Conservation (phyloP, 331 rosid genomes). For the Saraca asoca region DNA sequence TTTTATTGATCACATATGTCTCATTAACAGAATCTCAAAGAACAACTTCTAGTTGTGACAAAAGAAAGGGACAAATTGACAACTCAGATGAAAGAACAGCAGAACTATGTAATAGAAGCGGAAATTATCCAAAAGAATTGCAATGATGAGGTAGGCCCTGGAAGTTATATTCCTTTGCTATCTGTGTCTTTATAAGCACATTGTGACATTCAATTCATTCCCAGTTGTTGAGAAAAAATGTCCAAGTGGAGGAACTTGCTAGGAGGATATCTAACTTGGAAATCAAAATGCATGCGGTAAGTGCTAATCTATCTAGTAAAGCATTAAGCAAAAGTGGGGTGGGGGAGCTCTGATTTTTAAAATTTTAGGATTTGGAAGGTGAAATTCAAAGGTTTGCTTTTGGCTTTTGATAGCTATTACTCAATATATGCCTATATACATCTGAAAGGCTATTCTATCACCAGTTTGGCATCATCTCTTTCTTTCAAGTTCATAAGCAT, state of each 20-base stretch:
- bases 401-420: too few relatives aligned
- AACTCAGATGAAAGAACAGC: slow-evolving; percentile 54
- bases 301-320: slow-evolving; percentile 30
- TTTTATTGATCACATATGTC: slow-evolving; percentile 35
- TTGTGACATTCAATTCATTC: slow-evolving; percentile 23
- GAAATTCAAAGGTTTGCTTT: too few relatives aligned
- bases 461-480: too few relatives aligned
- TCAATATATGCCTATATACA: too few relatives aligned
- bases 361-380: too few relatives aligned
- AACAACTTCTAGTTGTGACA: slow-evolving; percentile 43
- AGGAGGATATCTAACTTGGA: slow-evolving; percentile 56
- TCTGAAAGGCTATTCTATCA: too few relatives aligned
- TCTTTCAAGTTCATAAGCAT: too few relatives aligned
- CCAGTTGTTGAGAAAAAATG: slow-evolving; percentile 54
- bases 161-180: slow-evolving; percentile 26
- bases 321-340: too few relatives aligned
- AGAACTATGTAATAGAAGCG: slow-evolving; percentile 47
- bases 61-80: slow-evolving; percentile 59
- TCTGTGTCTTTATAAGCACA: slow-evolving; percentile 3
- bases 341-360: too few relatives aligned
- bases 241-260: slow-evolving; percentile 58
- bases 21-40: slow-evolving; percentile 50
- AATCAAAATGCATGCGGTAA: slow-evolving; percentile 58
- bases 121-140: slow-evolving; percentile 44
- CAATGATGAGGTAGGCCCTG: slow-evolving; percentile 50